These are phyloP conservation scores for Pythium dissimile DNA, from an alignment of 352 stramenopile genomes.

Conservation along the genomic window DNA sequence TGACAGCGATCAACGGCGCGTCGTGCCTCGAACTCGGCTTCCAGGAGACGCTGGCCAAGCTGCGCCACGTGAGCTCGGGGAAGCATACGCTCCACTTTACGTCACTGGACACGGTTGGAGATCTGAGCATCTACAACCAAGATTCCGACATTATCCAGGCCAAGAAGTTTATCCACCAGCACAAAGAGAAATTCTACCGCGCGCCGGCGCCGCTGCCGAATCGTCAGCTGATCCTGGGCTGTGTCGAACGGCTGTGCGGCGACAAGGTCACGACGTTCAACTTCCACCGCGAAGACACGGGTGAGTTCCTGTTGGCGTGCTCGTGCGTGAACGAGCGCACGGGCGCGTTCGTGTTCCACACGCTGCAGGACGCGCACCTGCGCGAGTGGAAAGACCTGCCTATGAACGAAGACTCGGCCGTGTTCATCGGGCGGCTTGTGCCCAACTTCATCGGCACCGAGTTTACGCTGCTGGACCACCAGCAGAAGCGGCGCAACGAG, in stretches of 20 bases:
- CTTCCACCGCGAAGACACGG: constrained; percentile 78
- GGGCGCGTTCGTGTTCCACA: constrained; percentile 82
- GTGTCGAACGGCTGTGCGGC: constrained; percentile 62
- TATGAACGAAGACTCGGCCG: constrained; percentile 67
- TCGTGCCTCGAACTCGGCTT: constrained; percentile 73
- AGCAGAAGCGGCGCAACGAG: constrained; percentile 62
- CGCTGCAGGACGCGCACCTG: constrained; percentile 69
- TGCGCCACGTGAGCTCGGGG: constrained; percentile 38
- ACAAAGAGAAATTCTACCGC: constrained; percentile 78
- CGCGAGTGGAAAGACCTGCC: constrained; percentile 70
- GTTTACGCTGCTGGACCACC: constrained; percentile 81
- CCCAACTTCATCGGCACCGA: constrained; percentile 83
- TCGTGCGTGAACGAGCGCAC: constrained; percentile 66
- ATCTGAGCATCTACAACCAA: constrained; percentile 62
- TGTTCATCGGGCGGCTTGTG: constrained; percentile 76
- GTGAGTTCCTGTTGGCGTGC: constrained; percentile 71
- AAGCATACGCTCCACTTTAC: constrained; percentile 73
- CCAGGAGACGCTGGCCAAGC: constrained; percentile 43
- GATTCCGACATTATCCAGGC: constrained; percentile 62
- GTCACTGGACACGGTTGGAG: constrained; percentile 55
- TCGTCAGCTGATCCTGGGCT: constrained; percentile 53
- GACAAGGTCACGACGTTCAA: constrained; percentile 84
- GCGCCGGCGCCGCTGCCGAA: constrained; percentile 9
- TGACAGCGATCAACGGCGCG: constrained; percentile 68
- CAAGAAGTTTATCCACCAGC: constrained; percentile 70